phyloP scores from a whole-genome alignment of 352 stramenopile genomes.

The Pythium phragmitis region DNA sequence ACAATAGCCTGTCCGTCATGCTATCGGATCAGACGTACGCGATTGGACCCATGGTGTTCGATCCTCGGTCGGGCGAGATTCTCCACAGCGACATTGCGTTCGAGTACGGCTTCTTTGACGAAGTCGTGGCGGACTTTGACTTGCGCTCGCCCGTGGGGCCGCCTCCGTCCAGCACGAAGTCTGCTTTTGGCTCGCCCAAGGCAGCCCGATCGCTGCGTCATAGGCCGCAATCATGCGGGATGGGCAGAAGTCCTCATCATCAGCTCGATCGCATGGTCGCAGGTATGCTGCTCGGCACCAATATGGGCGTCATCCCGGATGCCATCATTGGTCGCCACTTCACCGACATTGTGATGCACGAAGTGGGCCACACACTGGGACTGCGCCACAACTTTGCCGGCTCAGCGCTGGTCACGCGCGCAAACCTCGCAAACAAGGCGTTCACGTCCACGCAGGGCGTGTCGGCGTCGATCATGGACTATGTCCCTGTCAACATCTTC shows the following conservation, averaged over 20 bases:
- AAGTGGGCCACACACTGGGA: slow-evolving; percentile 87
- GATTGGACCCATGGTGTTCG: slow-evolving; percentile 58
- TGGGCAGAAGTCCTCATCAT: slow-evolving; percentile 39
- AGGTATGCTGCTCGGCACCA: slow-evolving; percentile 32
- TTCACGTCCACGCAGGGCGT: slow-evolving; percentile 55
- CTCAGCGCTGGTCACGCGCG: slow-evolving; percentile 45
- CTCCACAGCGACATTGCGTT: slow-evolving; percentile 86
- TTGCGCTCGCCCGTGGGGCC: slow-evolving; percentile 39
- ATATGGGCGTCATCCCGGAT: slow-evolving; percentile 42
- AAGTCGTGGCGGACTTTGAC: slow-evolving; percentile 56
- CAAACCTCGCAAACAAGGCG: slow-evolving; percentile 51
- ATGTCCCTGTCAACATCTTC: slow-evolving; percentile 79
- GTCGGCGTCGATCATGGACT: slow-evolving; percentile 85
- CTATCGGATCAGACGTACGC: slow-evolving; percentile 80
- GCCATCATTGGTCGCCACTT: slow-evolving; percentile 67
- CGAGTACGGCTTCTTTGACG: slow-evolving; percentile 84
- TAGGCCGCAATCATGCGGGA: slow-evolving; percentile 36
- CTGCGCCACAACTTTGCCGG: slow-evolving; percentile 87
- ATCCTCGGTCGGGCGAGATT: slow-evolving; percentile 84
- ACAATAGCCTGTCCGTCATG: slow-evolving; percentile 85
- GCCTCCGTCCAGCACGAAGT: slow-evolving; percentile 8
- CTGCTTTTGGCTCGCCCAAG: background rate
- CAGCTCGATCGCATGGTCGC: slow-evolving; percentile 43
- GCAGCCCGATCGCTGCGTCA: background rate
- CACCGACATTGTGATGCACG: slow-evolving; percentile 82